These are phyloP conservation scores for Carex cristatella DNA, from an alignment of 176 grass and related monocot genomes.

Conservation along the genomic window DNA sequence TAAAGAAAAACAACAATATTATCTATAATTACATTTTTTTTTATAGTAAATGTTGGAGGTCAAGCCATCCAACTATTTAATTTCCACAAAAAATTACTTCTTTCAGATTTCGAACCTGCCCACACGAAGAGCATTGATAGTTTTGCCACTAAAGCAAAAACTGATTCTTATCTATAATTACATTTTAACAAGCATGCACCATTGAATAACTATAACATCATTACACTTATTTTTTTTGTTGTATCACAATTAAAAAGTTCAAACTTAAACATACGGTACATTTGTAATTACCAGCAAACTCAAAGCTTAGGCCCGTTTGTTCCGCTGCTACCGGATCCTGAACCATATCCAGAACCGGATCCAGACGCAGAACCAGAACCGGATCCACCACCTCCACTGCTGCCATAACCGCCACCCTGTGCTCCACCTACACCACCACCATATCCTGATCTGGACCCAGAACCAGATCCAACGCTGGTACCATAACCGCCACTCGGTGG, in stretches of 20 bases:
- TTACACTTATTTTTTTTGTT: not conserved
- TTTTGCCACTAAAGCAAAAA: too few species aligned
- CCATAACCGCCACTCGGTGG: too few species aligned
- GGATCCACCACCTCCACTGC: not conserved
- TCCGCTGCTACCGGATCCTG: not conserved
- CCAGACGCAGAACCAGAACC: not conserved
- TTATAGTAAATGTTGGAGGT: too few species aligned
- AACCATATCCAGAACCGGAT: not conserved
- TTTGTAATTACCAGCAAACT: not conserved
- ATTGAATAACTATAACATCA: not conserved
- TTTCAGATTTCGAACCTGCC: too few species aligned
- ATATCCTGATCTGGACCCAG: not conserved
- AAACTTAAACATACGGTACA: not conserved
- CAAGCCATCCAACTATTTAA: too few species aligned
- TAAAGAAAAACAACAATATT: not conserved
- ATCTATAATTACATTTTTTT: not conserved
- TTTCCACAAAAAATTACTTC: too few species aligned
- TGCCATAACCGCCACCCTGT: not conserved
- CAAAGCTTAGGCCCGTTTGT: not conserved
- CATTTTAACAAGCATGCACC: not conserved
- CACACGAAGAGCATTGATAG: too few species aligned
- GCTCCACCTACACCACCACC: slow-evolving; percentile 1
- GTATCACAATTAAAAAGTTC: not conserved
- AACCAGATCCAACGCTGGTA: too few species aligned
- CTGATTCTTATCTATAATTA: too few species aligned